Percentiles rank a stretch among this genome's conserved stretches.
phyloP scores from a whole-genome alignment of 345 rosid species.

The Melaleuca alternifolia region DNA sequence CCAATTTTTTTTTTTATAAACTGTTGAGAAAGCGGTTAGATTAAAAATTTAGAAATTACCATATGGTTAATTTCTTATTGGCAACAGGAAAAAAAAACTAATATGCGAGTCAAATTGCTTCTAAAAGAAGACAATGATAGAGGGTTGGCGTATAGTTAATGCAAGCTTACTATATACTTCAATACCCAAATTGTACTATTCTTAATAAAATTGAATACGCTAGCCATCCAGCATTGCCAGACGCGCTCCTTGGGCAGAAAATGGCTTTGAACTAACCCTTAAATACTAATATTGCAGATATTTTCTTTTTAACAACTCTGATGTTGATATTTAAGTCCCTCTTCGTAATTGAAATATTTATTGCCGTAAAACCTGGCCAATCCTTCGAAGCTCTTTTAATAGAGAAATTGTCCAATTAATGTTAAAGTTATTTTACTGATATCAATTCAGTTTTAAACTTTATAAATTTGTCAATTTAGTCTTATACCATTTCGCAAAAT shows the following conservation, averaged over 20 bases:
- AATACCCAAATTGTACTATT: neutral
- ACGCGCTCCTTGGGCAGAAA: neutral
- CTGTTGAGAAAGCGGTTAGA: neutral
- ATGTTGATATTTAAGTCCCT: neutral
- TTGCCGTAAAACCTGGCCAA: neutral
- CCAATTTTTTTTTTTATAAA: neutral
- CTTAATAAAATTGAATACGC: neutral
- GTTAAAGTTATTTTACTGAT: neutral
- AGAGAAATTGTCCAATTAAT: neutral
- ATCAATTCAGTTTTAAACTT: neutral
- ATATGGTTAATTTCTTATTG: neutral
- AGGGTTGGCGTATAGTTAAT: neutral
- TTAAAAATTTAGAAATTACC: neutral
- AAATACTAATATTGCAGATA: neutral
- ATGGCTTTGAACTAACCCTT: neutral
- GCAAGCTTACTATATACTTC: neutral
- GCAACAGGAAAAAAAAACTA: neutral
- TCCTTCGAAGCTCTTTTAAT: neutral
- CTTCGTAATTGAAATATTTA: neutral
- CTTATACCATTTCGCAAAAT: accelerated
- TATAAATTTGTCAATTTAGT: neutral
- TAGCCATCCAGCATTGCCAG: neutral
- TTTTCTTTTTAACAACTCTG: neutral
- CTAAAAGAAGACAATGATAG: neutral
- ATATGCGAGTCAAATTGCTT: neutral